phyloP scores from a whole-genome alignment of 1,284 basidiomycete species.

The Cryptococcus sp. region DNA sequence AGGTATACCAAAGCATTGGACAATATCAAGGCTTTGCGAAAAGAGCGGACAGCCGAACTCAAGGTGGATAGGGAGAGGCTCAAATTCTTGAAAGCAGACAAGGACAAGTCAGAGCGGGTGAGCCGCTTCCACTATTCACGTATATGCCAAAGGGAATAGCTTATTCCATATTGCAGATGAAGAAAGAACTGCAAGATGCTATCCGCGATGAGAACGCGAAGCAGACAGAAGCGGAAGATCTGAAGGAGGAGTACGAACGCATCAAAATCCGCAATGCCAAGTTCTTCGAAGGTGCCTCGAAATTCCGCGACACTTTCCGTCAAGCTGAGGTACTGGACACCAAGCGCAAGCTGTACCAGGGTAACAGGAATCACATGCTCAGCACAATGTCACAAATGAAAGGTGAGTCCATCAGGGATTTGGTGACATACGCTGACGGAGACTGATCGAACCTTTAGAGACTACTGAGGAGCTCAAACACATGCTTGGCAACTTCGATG shows the following conservation, averaged over 20 bases:
- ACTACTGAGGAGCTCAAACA: constrained; percentile 72
- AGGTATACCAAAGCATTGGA: constrained; percentile 97
- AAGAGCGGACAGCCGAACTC: constrained; percentile 85
- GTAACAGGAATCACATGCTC: constrained; percentile 65
- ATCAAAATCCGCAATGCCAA: constrained; percentile 74
- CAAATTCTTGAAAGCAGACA: constrained; percentile 77
- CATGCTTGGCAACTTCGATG: constrained; percentile 71
- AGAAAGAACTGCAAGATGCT: constrained; percentile 58
- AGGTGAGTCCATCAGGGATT: constrained; percentile 56
- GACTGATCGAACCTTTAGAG: constrained; percentile 57
- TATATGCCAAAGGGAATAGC: not conserved
- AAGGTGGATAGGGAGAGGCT: constrained; percentile 71
- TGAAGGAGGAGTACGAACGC: constrained; percentile 66
- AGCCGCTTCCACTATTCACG: constrained; percentile 12
- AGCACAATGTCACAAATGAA: constrained; percentile 64
- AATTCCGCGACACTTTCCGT: constrained; percentile 80
- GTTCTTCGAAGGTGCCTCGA: constrained; percentile 78
- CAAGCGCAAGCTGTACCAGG: constrained; percentile 65
- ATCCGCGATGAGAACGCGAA: constrained; percentile 69
- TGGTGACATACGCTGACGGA: not conserved
- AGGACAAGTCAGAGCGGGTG: constrained; percentile 75
- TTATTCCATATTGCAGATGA: constrained; percentile 27
- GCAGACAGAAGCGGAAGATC: constrained; percentile 71
- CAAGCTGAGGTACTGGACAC: constrained; percentile 70
- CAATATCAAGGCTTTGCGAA: constrained; percentile 83